These are phyloP conservation scores for Podila epigama DNA, from an alignment of 192 early-diverging fungal genomes.

Conservation along the genomic window DNA sequence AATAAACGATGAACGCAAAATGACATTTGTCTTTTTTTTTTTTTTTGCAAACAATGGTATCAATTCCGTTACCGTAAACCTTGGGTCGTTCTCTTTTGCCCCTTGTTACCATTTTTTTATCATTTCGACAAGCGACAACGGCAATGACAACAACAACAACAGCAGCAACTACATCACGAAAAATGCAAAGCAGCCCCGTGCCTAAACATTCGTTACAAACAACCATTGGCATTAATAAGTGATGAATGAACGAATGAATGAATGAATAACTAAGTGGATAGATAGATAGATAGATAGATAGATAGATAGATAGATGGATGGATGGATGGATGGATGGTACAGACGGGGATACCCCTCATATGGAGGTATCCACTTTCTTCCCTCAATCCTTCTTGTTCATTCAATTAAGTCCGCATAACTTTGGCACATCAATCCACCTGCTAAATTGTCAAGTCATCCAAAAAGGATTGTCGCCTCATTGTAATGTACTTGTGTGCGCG, in stretches of 20 bases:
- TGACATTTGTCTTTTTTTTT: too few species aligned
- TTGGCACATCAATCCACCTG: neutral
- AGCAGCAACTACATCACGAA: too few species aligned
- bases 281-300: neutral
- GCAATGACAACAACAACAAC: neutral
- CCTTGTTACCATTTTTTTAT: neutral
- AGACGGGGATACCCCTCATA: neutral
- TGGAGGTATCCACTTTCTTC: neutral
- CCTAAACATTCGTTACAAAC: too few species aligned
- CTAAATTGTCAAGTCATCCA: neutral
- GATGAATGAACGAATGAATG: too few species aligned
- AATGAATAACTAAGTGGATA: too few species aligned
- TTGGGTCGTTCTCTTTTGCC: neutral
- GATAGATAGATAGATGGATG: neutral
- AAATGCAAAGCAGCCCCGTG: too few species aligned
- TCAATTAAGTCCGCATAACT: too few species aligned
- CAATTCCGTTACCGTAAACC: too few species aligned
- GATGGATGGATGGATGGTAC: neutral
- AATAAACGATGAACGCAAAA: too few species aligned
- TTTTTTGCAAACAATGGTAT: too few species aligned
- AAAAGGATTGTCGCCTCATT: neutral
- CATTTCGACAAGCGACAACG: neutral
- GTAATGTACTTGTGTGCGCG: neutral
- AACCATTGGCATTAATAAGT: too few species aligned
- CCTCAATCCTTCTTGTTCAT: too few species aligned